These are phyloP conservation scores for Capsella bursapastoris DNA, from an alignment of 345 rosid genomes.

Conservation along the genomic window DNA sequence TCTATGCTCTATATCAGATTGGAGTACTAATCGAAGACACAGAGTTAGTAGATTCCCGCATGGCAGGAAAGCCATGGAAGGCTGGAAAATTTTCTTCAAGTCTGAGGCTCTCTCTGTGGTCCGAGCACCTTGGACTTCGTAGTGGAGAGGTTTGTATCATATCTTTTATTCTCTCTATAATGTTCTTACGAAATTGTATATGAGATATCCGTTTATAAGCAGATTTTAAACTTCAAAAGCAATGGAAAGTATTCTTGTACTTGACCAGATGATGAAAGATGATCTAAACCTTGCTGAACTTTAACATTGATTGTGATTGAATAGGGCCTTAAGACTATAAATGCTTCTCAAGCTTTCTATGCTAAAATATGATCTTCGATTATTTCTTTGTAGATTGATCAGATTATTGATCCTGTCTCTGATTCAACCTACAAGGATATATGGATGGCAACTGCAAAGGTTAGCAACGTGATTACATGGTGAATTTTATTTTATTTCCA, in stretches of 20 bases:
- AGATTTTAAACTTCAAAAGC: slow-evolving; percentile 19
- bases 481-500: not conserved
- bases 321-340: slow-evolving; percentile 23
- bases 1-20: slow-evolving; percentile 59
- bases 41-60: slow-evolving; percentile 76
- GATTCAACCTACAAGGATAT: slow-evolving; percentile 86
- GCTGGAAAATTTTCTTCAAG: slow-evolving; percentile 86
- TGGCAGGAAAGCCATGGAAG: slow-evolving; percentile 97
- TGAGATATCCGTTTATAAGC: slow-evolving; percentile 10
- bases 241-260: slow-evolving; percentile 19
- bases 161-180: slow-evolving; percentile 15
- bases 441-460: slow-evolving; percentile 93
- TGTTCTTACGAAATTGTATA: not conserved
- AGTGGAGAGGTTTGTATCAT: slow-evolving; percentile 65
- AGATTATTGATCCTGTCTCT: slow-evolving; percentile 76
- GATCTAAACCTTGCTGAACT: slow-evolving; percentile 12
- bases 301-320: slow-evolving; percentile 18
- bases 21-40: slow-evolving; percentile 90
- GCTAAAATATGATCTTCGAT: slow-evolving; percentile 9
- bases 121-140: slow-evolving; percentile 93
- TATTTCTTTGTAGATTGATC: slow-evolving; percentile 59
- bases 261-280: slow-evolving; percentile 6
- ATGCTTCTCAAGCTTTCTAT: not conserved
- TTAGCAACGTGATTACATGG: slow-evolving; percentile 41
- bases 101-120: slow-evolving; percentile 95